Conservation (phyloP, 2,329 filamentous ascomycete species). For the Stachybotrys echinatus region DNA sequence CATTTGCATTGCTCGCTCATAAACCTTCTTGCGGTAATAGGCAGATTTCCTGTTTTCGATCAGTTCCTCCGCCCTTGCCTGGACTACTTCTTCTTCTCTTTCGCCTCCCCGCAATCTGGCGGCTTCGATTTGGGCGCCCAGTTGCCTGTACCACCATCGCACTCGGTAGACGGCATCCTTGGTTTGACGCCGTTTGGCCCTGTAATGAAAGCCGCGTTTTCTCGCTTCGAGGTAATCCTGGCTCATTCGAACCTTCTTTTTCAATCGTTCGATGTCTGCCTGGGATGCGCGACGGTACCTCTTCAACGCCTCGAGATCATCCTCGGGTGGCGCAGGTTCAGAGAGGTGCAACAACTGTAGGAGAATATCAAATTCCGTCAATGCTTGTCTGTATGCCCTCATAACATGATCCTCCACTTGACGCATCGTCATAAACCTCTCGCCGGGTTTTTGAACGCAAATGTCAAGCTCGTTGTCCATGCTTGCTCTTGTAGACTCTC, state of each 20-base stretch:
- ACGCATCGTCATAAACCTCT: conserved; percentile 6
- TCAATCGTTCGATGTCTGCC: conserved; percentile 6
- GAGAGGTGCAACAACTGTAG: conserved; percentile 7
- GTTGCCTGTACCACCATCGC: conserved; percentile 11
- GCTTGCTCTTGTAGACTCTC: too few relatives aligned
- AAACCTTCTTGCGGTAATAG: conserved; percentile 10
- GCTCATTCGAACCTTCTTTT: conserved; percentile 8
- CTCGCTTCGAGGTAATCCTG: conserved; percentile 9
- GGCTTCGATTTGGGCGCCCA: conserved; percentile 9
- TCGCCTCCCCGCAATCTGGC: conserved; percentile 6
- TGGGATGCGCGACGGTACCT: conserved; percentile 4
- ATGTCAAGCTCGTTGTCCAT: background rate
- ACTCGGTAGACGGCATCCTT: conserved; percentile 11
- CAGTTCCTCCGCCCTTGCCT: conserved; percentile 2
- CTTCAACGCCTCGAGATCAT: conserved; percentile 7
- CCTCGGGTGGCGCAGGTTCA: conserved; percentile 2
- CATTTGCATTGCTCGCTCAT: conserved; percentile 9
- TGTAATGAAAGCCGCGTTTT: conserved; percentile 12
- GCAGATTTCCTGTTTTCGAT: conserved; percentile 10
- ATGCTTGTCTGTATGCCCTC: conserved; percentile 10
- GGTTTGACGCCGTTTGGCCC: conserved; percentile 11
- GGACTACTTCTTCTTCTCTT: conserved; percentile 2
- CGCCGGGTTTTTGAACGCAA: conserved; percentile 1
- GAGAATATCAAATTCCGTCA: conserved; percentile 10
- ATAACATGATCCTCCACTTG: conserved; percentile 11